Percentiles rank a stretch among this genome's conserved stretches.
These are phyloP conservation scores for Pseudonitzschia pungens DNA, from an alignment of 108 stramenopile species.

Conservation along the genomic window DNA sequence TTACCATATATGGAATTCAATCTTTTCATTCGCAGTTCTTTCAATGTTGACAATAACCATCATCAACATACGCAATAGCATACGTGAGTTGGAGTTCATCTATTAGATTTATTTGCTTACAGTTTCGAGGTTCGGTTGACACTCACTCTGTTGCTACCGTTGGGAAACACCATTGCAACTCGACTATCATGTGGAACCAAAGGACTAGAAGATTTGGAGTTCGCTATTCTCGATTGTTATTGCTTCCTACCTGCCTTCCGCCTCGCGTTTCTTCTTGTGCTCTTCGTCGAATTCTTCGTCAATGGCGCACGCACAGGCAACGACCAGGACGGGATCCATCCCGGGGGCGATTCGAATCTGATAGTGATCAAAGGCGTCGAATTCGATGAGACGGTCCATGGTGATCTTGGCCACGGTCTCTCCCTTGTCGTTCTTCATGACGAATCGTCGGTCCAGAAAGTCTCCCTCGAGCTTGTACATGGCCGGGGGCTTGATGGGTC, in stretches of 20 bases:
- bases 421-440: constrained; percentile 57
- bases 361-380: constrained; percentile 80
- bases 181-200: no score
- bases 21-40: no score
- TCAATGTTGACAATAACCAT: no score
- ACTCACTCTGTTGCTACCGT: no score
- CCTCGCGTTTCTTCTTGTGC: constrained; percentile 51
- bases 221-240: not conserved
- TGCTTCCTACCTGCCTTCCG: constrained; percentile 18
- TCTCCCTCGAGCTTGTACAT: constrained; percentile 68
- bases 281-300: constrained; percentile 87
- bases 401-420: constrained; percentile 63
- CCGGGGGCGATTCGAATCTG: constrained; percentile 71
- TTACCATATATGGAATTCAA: no score
- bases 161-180: no score
- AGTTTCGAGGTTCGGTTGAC: no score
- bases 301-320: constrained; percentile 79
- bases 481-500: constrained; percentile 60
- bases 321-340: constrained; percentile 72
- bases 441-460: constrained; percentile 74
- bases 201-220: not conserved
- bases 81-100: no score
- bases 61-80: no score
- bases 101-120: no score
- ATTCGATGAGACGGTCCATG: constrained; percentile 62